Conservation (phyloP, 208 protist species). For the Phytomonas sp. region DNA sequence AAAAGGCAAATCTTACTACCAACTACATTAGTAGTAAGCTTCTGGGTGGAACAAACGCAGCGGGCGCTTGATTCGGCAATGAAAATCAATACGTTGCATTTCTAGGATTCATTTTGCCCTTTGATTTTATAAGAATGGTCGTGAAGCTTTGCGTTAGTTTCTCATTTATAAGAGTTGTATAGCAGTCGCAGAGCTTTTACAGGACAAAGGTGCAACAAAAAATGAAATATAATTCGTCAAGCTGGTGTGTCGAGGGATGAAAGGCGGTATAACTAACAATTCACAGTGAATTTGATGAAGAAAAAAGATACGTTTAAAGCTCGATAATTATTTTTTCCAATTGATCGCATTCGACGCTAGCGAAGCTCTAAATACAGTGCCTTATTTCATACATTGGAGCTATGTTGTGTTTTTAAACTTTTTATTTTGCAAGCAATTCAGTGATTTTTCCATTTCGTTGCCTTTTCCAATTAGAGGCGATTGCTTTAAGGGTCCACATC, state of each 20-base stretch:
- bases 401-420: background rate
- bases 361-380: background rate
- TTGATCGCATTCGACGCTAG: too few species aligned
- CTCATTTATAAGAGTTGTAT: constrained; percentile 12
- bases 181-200: background rate
- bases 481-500: background rate
- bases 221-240: background rate
- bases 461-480: background rate
- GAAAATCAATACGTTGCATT: background rate
- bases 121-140: background rate
- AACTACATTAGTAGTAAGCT: constrained; percentile 56
- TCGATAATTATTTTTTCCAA: too few species aligned
- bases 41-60: constrained; percentile 23
- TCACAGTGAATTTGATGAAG: too few species aligned
- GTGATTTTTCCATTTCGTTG: background rate
- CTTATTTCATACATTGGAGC: background rate
- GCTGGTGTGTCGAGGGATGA: background rate
- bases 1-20: constrained; percentile 71
- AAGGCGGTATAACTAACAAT: too few species aligned
- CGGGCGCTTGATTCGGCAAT: background rate
- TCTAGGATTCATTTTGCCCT: background rate
- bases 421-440: background rate
- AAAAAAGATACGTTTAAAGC: too few species aligned
- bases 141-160: constrained; percentile 5
- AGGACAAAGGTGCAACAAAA: constrained; percentile 6